These are phyloP conservation scores for Microcyclospora pomicola DNA, from an alignment of 2,329 filamentous ascomycete genomes.

Conservation along the genomic window DNA sequence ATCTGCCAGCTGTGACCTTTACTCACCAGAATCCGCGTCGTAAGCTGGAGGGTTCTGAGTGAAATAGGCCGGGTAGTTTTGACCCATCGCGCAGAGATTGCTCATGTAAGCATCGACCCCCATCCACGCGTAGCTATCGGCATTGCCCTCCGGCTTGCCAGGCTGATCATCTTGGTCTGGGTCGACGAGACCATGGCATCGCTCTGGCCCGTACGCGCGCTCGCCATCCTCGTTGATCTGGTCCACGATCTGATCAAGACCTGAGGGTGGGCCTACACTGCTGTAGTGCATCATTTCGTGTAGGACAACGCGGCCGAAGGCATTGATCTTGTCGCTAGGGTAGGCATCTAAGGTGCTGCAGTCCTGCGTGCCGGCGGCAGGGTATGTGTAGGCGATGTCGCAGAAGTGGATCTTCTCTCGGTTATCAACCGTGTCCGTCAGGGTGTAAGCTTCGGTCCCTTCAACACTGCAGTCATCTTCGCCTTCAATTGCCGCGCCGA, in stretches of 20 bases:
- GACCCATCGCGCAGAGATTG: background rate
- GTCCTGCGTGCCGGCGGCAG: slow-evolving; percentile 1
- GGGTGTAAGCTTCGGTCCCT: slow-evolving; percentile 8
- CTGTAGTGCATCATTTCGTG: slow-evolving; percentile 11
- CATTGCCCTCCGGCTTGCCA: slow-evolving; percentile 5
- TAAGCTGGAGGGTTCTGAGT: slow-evolving; percentile 1
- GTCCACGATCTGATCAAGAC: slow-evolving; percentile 2
- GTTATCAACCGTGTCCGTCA: slow-evolving; percentile 5
- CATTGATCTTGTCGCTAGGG: slow-evolving; percentile 8
- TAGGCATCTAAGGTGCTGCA: slow-evolving; percentile 6
- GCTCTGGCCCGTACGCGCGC: slow-evolving; percentile 5
- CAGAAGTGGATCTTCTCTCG: slow-evolving; percentile 12
- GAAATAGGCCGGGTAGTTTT: slow-evolving; percentile 1
- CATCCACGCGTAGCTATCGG: slow-evolving; percentile 12
- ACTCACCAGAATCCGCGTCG: too few species aligned
- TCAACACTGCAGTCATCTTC: slow-evolving; percentile 1
- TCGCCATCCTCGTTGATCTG: slow-evolving; percentile 4
- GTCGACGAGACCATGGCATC: slow-evolving; percentile 8
- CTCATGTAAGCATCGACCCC: slow-evolving; percentile 1
- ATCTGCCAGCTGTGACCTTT: too few species aligned
- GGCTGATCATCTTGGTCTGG: slow-evolving; percentile 2
- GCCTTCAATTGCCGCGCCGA: slow-evolving; percentile 1
- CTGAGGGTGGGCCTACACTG: slow-evolving; percentile 5
- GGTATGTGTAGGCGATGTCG: slow-evolving; percentile 2
- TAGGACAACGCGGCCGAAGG: slow-evolving; percentile 7